phyloP scores from a whole-genome alignment of 768 basidiomycete genomes.

The Suillus fuscotomentosus region DNA sequence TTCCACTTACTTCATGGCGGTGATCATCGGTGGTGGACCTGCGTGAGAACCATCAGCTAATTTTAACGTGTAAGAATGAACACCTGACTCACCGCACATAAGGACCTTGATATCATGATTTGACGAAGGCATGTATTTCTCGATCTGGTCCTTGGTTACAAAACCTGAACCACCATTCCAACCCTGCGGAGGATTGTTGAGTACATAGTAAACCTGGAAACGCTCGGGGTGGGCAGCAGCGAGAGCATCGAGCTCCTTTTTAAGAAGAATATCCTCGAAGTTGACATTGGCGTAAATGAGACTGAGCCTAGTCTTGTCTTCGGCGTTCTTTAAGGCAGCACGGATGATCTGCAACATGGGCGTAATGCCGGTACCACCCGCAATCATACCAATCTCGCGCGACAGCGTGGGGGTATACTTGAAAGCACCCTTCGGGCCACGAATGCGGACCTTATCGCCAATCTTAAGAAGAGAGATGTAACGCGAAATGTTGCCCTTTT shows the following conservation, averaged over 20 bases:
- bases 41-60: constrained; percentile 4
- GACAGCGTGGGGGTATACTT: constrained; percentile 72
- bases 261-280: constrained; percentile 88
- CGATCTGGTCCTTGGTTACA: constrained; percentile 90
- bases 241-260: constrained; percentile 82
- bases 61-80: constrained; percentile 8
- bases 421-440: constrained; percentile 97
- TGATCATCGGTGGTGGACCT: constrained; percentile 78
- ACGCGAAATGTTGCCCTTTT: constrained; percentile 95
- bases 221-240: constrained; percentile 55
- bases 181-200: constrained; percentile 87
- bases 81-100: constrained; percentile 68
- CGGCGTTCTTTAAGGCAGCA: constrained; percentile 87
- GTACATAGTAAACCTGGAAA: constrained; percentile 85
- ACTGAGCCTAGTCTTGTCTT: constrained; percentile 76
- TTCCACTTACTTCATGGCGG: constrained; percentile 71
- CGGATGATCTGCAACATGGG: constrained; percentile 99
- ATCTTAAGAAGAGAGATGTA: constrained; percentile 79
- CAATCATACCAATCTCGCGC: constrained; percentile 92
- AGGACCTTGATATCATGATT: constrained; percentile 76
- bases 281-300: constrained; percentile 98
- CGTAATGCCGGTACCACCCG: constrained; percentile 97
- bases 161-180: constrained; percentile 94
- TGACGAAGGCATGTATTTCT: constrained; percentile 69
- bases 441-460: constrained; percentile 86